These are phyloP conservation scores for Fusarium avenaceum DNA, from an alignment of 2,329 filamentous ascomycete species.

Conservation along the genomic window DNA sequence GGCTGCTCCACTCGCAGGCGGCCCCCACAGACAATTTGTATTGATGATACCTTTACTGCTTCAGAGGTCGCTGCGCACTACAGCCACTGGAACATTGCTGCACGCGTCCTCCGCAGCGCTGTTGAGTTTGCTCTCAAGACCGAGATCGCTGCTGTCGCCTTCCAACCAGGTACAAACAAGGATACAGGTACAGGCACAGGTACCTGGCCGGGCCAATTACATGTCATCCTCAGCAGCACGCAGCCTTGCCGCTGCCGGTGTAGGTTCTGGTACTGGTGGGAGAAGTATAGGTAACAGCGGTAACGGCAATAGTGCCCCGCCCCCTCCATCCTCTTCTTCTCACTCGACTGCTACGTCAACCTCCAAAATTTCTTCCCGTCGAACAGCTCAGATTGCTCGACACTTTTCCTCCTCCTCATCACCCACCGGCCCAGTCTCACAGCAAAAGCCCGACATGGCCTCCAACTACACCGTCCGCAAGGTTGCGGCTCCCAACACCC, in stretches of 20 bases:
- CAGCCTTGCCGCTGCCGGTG: slow-evolving; percentile 40
- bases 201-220: slow-evolving; percentile 47
- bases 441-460: slow-evolving; percentile 61
- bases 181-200: neutral
- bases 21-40: slow-evolving; percentile 26
- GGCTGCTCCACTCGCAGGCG: slow-evolving; percentile 43
- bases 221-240: slow-evolving; percentile 43
- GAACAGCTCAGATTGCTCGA: slow-evolving; percentile 68
- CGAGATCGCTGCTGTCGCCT: slow-evolving; percentile 17
- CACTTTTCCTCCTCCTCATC: slow-evolving; percentile 61
- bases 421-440: slow-evolving; percentile 29
- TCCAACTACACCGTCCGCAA: slow-evolving; percentile 84
- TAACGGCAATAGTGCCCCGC: slow-evolving; percentile 53
- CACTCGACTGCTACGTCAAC: slow-evolving; percentile 43
- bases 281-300: slow-evolving; percentile 16
- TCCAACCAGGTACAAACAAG: no score
- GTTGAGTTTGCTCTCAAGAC: neutral
- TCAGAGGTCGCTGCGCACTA: slow-evolving; percentile 40
- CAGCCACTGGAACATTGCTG: slow-evolving; percentile 22
- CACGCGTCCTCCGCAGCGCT: slow-evolving; percentile 1
- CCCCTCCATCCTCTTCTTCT: slow-evolving; percentile 55
- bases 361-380: slow-evolving; percentile 62
- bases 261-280: neutral
- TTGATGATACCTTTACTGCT: slow-evolving; percentile 46
- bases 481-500: slow-evolving; percentile 88